Evolutionary conservation across 2,329 filamentous ascomycete genomes (phyloP).

Genomic region (Talaromyces marneffei): DNA sequence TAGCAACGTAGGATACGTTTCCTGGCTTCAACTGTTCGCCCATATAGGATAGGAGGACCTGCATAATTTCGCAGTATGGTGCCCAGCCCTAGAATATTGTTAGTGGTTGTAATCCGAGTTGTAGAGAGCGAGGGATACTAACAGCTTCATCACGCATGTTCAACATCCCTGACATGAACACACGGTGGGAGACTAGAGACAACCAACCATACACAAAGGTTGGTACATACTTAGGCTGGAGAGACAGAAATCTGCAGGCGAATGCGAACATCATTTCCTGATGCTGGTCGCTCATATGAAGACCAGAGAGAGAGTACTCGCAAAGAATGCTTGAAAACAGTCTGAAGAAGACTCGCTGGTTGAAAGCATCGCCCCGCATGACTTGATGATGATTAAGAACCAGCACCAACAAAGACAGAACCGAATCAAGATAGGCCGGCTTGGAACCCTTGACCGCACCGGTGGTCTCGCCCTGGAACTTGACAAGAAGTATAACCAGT

Average conservation of each 20-base stretch:
- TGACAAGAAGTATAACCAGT: slow-evolving; percentile 69
- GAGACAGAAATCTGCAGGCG: slow-evolving; percentile 62
- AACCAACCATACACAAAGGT: slow-evolving; percentile 84
- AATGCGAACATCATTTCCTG: slow-evolving; percentile 67
- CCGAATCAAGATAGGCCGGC: slow-evolving; percentile 66
- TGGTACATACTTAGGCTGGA: slow-evolving; percentile 72
- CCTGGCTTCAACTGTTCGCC: slow-evolving; percentile 72
- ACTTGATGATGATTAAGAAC: slow-evolving; percentile 81
- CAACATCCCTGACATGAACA: slow-evolving; percentile 75
- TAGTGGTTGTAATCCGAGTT: slow-evolving; percentile 4
- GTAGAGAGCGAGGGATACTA: slow-evolving; percentile 15
- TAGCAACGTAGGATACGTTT: slow-evolving; percentile 62
- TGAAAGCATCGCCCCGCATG: slow-evolving; percentile 73
- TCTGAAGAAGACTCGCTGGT: slow-evolving; percentile 84
- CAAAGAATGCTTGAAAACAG: slow-evolving; percentile 79
- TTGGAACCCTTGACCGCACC: slow-evolving; percentile 58
- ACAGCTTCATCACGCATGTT: slow-evolving; percentile 55
- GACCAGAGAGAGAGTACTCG: slow-evolving; percentile 58
- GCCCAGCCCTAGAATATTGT: slow-evolving; percentile 58
- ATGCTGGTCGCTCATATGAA: slow-evolving; percentile 56
- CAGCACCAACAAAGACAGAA: slow-evolving; percentile 70
- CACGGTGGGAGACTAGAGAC: slow-evolving; percentile 72
- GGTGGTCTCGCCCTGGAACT: slow-evolving; percentile 60
- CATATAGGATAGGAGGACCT: slow-evolving; percentile 65
- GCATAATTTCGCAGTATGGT: slow-evolving; percentile 66